phyloP scores from a whole-genome alignment of 176 grass and related monocot species.

The Cymbopogon citratus region DNA sequence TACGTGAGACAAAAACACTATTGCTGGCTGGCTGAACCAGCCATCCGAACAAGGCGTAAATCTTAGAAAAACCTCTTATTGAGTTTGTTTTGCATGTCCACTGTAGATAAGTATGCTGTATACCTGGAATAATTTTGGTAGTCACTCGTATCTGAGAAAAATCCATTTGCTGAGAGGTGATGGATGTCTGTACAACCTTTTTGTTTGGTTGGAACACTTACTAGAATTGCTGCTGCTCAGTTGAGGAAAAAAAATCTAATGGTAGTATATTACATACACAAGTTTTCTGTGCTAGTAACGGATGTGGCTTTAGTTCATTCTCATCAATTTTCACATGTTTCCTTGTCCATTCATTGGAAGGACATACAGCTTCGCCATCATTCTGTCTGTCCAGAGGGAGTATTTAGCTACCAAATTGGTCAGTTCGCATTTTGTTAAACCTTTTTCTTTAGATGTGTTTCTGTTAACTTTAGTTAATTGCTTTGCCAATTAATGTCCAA shows the following conservation, averaged over 20 bases:
- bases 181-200: not conserved
- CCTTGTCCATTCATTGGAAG: not conserved
- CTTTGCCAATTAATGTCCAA: not conserved
- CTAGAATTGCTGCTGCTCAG: not conserved
- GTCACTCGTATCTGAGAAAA: not conserved
- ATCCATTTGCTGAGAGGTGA: not conserved
- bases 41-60: no score
- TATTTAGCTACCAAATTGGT: not conserved
- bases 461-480: not conserved
- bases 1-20: no score
- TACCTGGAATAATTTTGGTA: not conserved
- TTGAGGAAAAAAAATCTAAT: not conserved
- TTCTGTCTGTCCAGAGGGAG: not conserved
- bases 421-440: not conserved
- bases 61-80: not conserved
- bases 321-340: slow-evolving; percentile 15
- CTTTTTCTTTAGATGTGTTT: not conserved
- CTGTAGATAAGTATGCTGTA: not conserved
- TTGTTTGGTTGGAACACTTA: not conserved
- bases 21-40: no score
- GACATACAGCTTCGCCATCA: not conserved
- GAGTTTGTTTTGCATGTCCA: not conserved
- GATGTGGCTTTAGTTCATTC: not conserved
- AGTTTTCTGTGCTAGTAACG: not conserved
- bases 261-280: not conserved